Conservation (phyloP, 768 basidiomycete species). For the Hortiboletus campestris region DNA sequence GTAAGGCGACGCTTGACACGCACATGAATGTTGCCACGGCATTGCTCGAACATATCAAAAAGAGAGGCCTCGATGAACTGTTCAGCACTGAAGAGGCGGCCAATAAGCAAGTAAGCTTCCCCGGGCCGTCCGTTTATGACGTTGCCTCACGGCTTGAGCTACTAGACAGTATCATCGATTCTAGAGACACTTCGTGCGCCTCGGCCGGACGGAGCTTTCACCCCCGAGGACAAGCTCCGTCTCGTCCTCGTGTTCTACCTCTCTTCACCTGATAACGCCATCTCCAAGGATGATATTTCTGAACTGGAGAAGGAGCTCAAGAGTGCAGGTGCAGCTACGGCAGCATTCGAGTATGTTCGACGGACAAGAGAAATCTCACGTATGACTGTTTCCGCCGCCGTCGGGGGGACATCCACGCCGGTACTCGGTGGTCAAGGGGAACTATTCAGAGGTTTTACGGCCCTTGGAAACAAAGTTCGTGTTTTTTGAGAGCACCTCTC, state of each 20-base stretch:
- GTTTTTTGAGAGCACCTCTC: background rate
- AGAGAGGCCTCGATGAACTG: constrained; percentile 91
- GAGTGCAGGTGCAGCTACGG: constrained; percentile 72
- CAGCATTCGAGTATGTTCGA: constrained; percentile 91
- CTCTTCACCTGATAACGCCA: constrained; percentile 73
- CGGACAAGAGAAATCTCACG: constrained; percentile 86
- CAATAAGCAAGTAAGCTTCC: constrained; percentile 64
- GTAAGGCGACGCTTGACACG: constrained; percentile 94
- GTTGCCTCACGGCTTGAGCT: background rate
- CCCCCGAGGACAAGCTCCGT: constrained; percentile 83
- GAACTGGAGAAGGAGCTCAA: constrained; percentile 89
- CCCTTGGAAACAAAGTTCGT: constrained; percentile 81
- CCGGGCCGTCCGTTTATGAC: background rate
- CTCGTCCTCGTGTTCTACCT: constrained; percentile 95
- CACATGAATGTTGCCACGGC: constrained; percentile 99
- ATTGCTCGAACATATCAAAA: constrained; percentile 92
- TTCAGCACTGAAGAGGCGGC: constrained; percentile 95
- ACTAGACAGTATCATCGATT: constrained; percentile 71
- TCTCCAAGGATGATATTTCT: constrained; percentile 83
- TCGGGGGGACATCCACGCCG: constrained; percentile 63
- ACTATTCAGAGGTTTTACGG: constrained; percentile 91
- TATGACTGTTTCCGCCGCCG: constrained; percentile 76
- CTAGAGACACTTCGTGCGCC: constrained; percentile 83
- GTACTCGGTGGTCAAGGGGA: constrained; percentile 75
- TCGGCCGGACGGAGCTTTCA: constrained; percentile 63